Conservation (phyloP, 257 asterid species). For the Ophiorrhiza pumila region DNA sequence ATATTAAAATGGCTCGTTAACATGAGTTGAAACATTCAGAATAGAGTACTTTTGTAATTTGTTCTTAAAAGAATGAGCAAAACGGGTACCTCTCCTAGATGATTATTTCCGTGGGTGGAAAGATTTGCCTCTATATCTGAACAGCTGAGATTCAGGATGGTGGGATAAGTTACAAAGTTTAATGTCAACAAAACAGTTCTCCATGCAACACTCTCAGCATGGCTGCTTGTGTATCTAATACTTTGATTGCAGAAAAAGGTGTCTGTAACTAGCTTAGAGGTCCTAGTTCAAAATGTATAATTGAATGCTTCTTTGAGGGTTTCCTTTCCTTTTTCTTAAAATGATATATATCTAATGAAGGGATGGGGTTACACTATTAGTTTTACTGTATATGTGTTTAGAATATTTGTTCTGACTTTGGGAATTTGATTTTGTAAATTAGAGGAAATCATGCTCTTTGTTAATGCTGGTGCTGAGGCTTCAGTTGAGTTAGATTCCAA, state of each 20-base stretch:
- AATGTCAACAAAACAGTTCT: not conserved
- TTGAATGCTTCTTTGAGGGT: not conserved
- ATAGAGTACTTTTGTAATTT: not conserved
- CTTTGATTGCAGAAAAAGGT: not conserved
- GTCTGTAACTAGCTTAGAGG: not conserved
- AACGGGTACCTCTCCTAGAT: not conserved
- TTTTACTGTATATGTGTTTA: not conserved
- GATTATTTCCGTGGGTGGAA: not conserved
- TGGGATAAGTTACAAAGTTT: not conserved
- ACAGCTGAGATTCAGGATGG: not conserved
- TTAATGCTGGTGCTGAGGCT: conserved; percentile 73
- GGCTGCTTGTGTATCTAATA: not conserved
- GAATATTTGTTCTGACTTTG: not conserved
- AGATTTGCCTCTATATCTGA: not conserved
- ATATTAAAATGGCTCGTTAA: not conserved
- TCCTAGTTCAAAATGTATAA: not conserved
- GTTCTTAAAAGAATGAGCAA: not conserved
- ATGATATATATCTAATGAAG: not conserved
- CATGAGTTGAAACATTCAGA: not conserved
- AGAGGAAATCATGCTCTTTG: conserved; percentile 69
- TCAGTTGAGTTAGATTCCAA: conserved; percentile 45
- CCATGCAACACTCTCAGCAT: not conserved
- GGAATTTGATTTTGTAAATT: conserved; percentile 22
- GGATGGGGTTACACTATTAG: not conserved
- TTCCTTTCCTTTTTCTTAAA: not conserved